Evolutionary conservation across 257 asterid species (phyloP).

Genomic region (Pogostemon cablin): DNA sequence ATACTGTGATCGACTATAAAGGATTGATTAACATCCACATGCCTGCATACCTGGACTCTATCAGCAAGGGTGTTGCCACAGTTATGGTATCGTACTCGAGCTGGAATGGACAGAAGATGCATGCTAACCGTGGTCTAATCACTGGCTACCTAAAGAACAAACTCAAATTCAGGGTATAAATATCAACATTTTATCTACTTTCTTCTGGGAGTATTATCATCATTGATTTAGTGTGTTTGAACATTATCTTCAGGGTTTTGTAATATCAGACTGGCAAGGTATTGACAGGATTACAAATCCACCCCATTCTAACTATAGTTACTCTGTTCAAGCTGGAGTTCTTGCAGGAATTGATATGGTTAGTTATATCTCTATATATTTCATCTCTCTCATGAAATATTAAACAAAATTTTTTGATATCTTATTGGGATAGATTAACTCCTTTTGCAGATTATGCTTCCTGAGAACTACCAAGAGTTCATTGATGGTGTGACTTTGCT

Average conservation of each 20-base stretch:
- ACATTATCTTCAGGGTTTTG: slow-evolving; percentile 67
- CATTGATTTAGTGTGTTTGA: background rate
- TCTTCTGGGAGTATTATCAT: background rate
- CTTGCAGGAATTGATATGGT: slow-evolving; percentile 93
- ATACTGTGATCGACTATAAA: slow-evolving; percentile 53
- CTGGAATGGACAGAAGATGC: slow-evolving; percentile 67
- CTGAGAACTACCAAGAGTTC: slow-evolving; percentile 52
- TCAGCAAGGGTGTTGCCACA: slow-evolving; percentile 65
- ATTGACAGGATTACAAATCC: slow-evolving; percentile 76
- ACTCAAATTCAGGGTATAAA: slow-evolving; percentile 63
- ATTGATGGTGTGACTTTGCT: slow-evolving; percentile 40
- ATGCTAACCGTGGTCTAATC: slow-evolving; percentile 50
- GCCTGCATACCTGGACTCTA: slow-evolving; percentile 65
- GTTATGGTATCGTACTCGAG: slow-evolving; percentile 80
- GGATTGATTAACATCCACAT: slow-evolving; percentile 59
- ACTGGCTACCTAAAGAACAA: slow-evolving; percentile 60
- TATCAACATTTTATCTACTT: background rate
- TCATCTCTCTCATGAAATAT: background rate
- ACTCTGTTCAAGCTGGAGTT: slow-evolving; percentile 80
- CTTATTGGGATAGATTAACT: background rate
- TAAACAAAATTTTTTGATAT: background rate
- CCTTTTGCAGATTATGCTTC: slow-evolving; percentile 57
- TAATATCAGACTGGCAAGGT: slow-evolving; percentile 86
- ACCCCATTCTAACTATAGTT: slow-evolving; percentile 74
- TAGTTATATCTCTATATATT: slow-evolving; percentile 21